phyloP scores from a whole-genome alignment of 2,329 filamentous ascomycete genomes.

The Penicillium sp. region DNA sequence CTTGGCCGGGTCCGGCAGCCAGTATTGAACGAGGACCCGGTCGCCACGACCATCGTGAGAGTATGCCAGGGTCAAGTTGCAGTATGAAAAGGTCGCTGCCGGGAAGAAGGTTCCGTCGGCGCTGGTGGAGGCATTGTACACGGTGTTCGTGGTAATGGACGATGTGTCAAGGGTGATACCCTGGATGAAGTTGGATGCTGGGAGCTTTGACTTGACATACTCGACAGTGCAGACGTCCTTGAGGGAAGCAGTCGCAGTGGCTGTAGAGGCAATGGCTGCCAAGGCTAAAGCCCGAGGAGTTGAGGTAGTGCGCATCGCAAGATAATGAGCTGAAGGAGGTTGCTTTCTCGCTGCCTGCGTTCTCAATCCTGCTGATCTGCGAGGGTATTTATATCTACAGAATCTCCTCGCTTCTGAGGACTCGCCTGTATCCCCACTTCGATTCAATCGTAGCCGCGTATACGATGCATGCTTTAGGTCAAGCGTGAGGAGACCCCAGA shows the following conservation, averaged over 20 bases:
- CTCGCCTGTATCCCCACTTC: not conserved
- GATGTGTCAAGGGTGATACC: conserved; percentile 43
- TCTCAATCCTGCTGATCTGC: not conserved
- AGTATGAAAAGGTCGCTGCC: conserved; percentile 31
- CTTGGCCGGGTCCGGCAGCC: conserved; percentile 46
- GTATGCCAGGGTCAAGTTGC: conserved; percentile 52
- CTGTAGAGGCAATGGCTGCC: conserved; percentile 1
- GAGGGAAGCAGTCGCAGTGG: conserved; percentile 24
- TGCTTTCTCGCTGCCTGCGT: not conserved
- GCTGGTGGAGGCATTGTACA: conserved; percentile 7
- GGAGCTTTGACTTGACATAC: conserved; percentile 42
- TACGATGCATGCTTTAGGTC: not conserved
- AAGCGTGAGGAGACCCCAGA: not conserved
- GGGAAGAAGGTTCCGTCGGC: conserved; percentile 8
- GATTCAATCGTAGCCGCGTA: conserved; percentile 1
- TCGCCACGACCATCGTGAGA: conserved; percentile 46
- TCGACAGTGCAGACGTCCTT: conserved; percentile 41
- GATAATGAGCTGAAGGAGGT: not conserved
- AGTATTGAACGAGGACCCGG: conserved; percentile 43
- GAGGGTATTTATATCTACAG: not conserved
- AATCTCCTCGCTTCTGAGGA: not conserved
- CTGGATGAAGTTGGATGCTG: conserved; percentile 39
- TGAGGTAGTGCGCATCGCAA: not conserved
- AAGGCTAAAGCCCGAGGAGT: not conserved
- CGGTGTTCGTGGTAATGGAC: conserved; percentile 31